Conservation (phyloP, 148 eudicot species). For the Chenopodium formosanum region DNA sequence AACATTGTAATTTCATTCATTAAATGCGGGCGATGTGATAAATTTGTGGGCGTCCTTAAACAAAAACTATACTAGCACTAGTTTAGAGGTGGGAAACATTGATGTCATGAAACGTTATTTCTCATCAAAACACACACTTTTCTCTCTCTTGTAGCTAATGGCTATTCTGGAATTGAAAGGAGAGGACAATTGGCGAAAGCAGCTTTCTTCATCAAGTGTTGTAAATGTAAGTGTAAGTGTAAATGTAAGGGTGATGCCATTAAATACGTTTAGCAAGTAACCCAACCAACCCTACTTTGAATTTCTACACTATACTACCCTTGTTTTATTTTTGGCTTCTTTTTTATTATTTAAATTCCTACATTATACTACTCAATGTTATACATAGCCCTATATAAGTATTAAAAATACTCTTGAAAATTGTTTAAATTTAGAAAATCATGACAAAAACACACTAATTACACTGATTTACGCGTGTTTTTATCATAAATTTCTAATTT, state of each 20-base stretch:
- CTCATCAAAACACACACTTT: not conserved
- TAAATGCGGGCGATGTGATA: no score
- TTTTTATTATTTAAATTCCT: not conserved
- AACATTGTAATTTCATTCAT: no score
- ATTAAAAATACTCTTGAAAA: no score
- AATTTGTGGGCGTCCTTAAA: no score
- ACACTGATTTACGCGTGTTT: no score
- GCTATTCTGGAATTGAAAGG: not conserved
- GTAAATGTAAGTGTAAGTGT: no score
- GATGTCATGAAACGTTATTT: not conserved
- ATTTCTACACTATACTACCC: not conserved
- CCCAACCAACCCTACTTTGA: not conserved
- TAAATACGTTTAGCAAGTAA: not conserved
- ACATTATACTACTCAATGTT: no score
- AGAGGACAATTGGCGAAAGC: constrained; percentile 6
- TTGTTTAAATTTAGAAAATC: no score
- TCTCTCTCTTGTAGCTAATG: not conserved
- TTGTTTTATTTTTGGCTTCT: not conserved
- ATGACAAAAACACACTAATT: no score
- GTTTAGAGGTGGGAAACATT: not conserved
- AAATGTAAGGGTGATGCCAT: not conserved
- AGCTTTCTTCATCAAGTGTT: not conserved
- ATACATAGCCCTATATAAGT: no score
- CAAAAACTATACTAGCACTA: not conserved
- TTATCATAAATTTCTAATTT: no score